These are phyloP conservation scores for Thielaviopsis cerberus DNA, from an alignment of 2,329 filamentous ascomycete genomes.

Conservation along the genomic window DNA sequence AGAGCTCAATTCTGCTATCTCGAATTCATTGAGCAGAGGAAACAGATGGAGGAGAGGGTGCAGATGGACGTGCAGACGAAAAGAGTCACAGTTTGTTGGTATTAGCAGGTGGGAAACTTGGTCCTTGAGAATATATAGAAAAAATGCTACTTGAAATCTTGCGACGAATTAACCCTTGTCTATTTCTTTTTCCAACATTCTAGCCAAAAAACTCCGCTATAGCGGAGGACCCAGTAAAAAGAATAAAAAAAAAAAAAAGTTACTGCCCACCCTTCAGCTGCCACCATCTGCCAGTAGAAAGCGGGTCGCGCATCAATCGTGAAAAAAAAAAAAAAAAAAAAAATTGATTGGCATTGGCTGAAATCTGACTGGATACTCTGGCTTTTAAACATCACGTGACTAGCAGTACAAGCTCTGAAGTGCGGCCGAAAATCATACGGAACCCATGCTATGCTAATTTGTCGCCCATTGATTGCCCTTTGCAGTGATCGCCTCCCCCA, in stretches of 20 bases:
- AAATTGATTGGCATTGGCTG: constrained; percentile 12
- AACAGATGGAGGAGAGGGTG: background rate
- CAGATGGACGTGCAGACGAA: background rate
- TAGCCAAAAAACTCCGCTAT: background rate
- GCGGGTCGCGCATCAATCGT: background rate
- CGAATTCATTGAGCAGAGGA: constrained; percentile 32
- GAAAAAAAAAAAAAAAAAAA: constrained; percentile 1
- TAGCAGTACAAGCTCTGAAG: background rate
- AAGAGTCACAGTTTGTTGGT: background rate
- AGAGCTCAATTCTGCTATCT: constrained; percentile 57
- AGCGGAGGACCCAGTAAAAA: background rate
- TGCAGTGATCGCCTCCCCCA: constrained; percentile 1
- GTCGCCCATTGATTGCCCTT: constrained; percentile 1
- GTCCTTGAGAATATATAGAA: background rate
- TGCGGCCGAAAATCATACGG: constrained; percentile 12
- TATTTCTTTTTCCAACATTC: background rate
- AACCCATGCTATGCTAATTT: constrained; percentile 10
- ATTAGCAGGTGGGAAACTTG: background rate
- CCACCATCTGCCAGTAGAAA: background rate
- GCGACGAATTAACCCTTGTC: background rate
- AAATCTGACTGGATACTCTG: constrained; percentile 12
- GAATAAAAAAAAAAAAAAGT: constrained; percentile 2
- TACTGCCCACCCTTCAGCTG: background rate
- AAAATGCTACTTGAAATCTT: background rate
- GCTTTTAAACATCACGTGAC: constrained; percentile 7